These are phyloP conservation scores for Neohortaea acidophila DNA, from an alignment of 495 filamentous ascomycete species.

Conservation along the genomic window DNA sequence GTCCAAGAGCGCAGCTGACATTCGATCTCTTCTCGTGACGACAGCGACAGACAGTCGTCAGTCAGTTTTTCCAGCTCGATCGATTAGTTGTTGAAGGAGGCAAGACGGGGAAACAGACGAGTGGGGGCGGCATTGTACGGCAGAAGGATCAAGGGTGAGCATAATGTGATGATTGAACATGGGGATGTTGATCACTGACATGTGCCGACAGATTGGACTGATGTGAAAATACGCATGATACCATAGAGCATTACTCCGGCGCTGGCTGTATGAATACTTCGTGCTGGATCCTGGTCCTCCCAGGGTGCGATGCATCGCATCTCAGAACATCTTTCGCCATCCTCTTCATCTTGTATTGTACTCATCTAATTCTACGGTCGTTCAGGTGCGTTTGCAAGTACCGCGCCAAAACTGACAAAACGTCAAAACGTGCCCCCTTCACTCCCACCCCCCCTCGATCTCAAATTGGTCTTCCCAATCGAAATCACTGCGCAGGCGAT, in stretches of 20 bases:
- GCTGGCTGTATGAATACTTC: not conserved
- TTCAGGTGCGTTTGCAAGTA: too few relatives aligned
- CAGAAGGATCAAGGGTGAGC: slow-evolving; percentile 73
- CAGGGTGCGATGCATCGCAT: too few relatives aligned
- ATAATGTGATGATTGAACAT: not conserved
- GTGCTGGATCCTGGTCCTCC: not conserved
- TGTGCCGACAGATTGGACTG: not conserved
- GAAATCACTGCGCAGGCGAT: too few relatives aligned
- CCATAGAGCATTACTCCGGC: slow-evolving; percentile 4
- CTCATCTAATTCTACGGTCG: too few relatives aligned
- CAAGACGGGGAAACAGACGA: slow-evolving; percentile 57
- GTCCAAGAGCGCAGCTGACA: too few relatives aligned
- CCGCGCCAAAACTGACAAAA: too few relatives aligned
- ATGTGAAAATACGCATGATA: not conserved
- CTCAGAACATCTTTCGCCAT: too few relatives aligned
- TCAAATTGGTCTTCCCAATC: too few relatives aligned
- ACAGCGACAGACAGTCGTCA: slow-evolving; percentile 93
- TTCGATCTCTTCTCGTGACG: too few relatives aligned
- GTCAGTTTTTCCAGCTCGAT: slow-evolving; percentile 88
- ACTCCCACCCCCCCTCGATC: too few relatives aligned
- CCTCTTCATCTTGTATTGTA: too few relatives aligned
- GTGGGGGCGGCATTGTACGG: slow-evolving; percentile 52
- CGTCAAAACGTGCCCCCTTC: too few relatives aligned
- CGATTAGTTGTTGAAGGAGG: slow-evolving; percentile 86
- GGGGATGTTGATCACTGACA: slow-evolving; percentile 1